Conservation (phyloP, 106 monocot species). For the Cymbidium sinense region DNA sequence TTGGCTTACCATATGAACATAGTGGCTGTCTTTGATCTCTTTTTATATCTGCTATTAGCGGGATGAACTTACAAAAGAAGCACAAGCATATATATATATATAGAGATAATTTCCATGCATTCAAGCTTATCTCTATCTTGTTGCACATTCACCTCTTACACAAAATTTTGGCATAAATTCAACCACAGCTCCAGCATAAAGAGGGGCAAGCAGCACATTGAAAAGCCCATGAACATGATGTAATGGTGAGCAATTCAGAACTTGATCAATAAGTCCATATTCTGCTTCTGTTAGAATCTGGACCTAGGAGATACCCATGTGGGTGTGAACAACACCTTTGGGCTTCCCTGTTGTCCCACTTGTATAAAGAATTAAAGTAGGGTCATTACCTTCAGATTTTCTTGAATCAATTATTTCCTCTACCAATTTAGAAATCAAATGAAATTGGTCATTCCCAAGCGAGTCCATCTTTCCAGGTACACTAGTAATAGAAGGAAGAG, state of each 20-base stretch:
- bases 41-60: no score
- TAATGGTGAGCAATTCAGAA: slow-evolving; percentile 80
- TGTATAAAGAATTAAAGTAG: slow-evolving; percentile 91
- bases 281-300: slow-evolving; percentile 81
- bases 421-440: no score
- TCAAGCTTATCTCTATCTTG: no score
- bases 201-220: slow-evolving; percentile 86
- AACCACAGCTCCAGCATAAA: slow-evolving; percentile 92
- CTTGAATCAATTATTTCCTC: no score
- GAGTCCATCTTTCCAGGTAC: no score
- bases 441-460: no score
- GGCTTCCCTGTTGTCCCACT: slow-evolving; percentile 99
- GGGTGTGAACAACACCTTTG: slow-evolving; percentile 98
- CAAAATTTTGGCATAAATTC: slow-evolving; percentile 98
- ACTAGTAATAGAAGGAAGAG: slow-evolving; percentile 48
- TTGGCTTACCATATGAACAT: no score
- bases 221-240: slow-evolving; percentile 99
- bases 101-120: no score
- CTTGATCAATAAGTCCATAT: slow-evolving; percentile 58
- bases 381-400: slow-evolving; percentile 62
- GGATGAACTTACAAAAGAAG: no score
- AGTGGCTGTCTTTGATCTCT: no score
- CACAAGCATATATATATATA: no score
- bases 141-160: no score
- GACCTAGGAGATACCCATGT: slow-evolving; percentile 66